Base-by-base conservation (phyloP, 1,284 basidiomycete genomes). In the Puccinia horiana region DNA sequence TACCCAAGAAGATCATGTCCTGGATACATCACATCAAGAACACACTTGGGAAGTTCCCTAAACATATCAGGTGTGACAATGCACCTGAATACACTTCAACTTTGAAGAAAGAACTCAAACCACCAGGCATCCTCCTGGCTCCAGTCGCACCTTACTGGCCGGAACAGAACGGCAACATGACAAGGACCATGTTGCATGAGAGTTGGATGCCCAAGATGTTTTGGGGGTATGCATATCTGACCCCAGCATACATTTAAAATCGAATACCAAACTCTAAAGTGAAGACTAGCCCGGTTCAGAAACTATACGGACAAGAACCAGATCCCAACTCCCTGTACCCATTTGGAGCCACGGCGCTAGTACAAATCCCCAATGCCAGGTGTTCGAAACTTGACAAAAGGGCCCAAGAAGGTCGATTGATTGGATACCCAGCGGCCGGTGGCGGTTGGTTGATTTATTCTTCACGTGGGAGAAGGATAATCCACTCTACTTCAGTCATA, bases 151-250 rank as follows among this genome's bases (percentile, higher is more conserved):
- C 69, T 35, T 72, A 72, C 44, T 14, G 29, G 11, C 69, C 69
- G 0, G n/a, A 72, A n/a, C 40, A 72, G 32, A 72, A 72, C 12
- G 69, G 69, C 4, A 26, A 72, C 14, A 72, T 72, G 69, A 44
- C 69, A 4, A 23, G 69, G 4, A 72, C 69, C 1, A 72, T 72
- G 69, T 18, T 72, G 1, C n/a, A 72, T 12, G 16, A 49, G 16
- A 72, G 69, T 23, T 3, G 29, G 16, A 16, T 72, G 1, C 44
- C 69, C 2, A 52, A 18, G 2, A 49, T 29, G 1, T 72, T 37
- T 14, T 72, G 69, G 69, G 44, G 69, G 8, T 32, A 32, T 35
- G 44, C 69, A 1, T 72, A 52, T 26, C 44, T 20, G 29, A 32
- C 69, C 1, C 44, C 69, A 6, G 42, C 6, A 4, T 52, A 72